A percentile compares a stretch with the other conserved stretches of the same genome.
Conservation (phyloP, 2,329 filamentous ascomycete species). For the Aspergillus phoenicis region DNA sequence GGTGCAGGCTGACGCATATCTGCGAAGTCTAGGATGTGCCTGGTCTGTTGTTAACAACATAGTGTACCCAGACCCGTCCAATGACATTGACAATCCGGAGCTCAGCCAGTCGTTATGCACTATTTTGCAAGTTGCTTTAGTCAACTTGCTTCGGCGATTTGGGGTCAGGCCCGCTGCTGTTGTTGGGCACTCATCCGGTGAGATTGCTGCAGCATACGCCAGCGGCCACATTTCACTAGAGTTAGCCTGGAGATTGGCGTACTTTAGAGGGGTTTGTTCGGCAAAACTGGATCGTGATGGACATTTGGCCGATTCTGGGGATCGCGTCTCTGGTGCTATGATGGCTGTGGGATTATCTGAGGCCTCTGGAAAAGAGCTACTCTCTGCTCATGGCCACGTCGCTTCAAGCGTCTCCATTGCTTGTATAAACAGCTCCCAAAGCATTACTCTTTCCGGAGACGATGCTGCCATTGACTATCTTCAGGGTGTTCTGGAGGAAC, state of each 20-base stretch:
- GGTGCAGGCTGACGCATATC: not conserved
- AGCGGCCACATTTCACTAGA: not conserved
- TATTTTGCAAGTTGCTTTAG: slow-evolving; percentile 9
- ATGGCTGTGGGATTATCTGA: not conserved
- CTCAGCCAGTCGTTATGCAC: slow-evolving; percentile 6
- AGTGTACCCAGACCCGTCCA: no score
- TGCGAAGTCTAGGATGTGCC: not conserved
- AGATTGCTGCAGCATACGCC: slow-evolving; percentile 7
- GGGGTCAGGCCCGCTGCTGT: not conserved
- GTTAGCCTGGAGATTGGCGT: slow-evolving; percentile 1
- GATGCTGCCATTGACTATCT: not conserved
- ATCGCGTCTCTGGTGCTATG: not conserved
- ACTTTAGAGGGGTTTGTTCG: not conserved
- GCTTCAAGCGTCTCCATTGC: not conserved
- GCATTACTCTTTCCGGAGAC: not conserved
- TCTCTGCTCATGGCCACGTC: not conserved
- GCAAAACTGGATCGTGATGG: no score
- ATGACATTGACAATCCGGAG: not conserved
- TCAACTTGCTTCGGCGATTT: not conserved
- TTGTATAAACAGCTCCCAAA: slow-evolving; percentile 5
- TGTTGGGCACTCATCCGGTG: slow-evolving; percentile 10
- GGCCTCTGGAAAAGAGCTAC: not conserved
- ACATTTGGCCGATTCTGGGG: not conserved
- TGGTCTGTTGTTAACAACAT: not conserved
- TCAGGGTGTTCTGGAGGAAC: not conserved